phyloP scores from a whole-genome alignment of 345 rosid species.

The Physaria fendleri region DNA sequence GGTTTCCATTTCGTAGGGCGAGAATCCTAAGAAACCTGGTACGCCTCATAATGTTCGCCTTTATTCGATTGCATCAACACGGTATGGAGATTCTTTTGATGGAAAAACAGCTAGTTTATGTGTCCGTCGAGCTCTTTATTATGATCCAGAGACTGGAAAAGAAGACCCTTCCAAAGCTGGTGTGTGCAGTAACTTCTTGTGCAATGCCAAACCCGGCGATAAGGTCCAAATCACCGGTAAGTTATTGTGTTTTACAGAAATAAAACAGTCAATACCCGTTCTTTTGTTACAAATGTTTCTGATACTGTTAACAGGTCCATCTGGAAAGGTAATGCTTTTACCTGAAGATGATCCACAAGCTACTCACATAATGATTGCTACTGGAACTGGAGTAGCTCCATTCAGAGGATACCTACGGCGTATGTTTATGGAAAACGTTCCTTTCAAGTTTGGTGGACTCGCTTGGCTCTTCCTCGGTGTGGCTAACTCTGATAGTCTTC shows the following conservation, averaged over 20 bases:
- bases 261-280: neutral
- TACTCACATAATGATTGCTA: constrained; percentile 94
- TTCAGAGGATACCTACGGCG: constrained; percentile 89
- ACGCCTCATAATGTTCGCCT: constrained; percentile 82
- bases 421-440: constrained; percentile 92
- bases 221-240: constrained; percentile 79
- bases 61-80: constrained; percentile 88
- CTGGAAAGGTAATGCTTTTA: constrained; percentile 96
- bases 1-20: constrained; percentile 42
- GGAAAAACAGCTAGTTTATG: constrained; percentile 88
- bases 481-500: constrained; percentile 92
- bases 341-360: constrained; percentile 81
- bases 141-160: constrained; percentile 85
- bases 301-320: constrained; percentile 54
- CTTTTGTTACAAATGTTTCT: neutral
- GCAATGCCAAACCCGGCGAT: constrained; percentile 91
- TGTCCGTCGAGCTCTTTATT: constrained; percentile 93
- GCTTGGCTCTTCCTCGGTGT: constrained; percentile 99
- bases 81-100: constrained; percentile 91
- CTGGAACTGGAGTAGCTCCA: constrained; percentile 97
- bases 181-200: constrained; percentile 86
- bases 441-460: constrained; percentile 81
- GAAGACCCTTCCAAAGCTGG: constrained; percentile 94
- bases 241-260: neutral
- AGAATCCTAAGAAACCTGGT: constrained; percentile 96